A percentile compares a stretch with the other conserved stretches of the same genome.
Conservation (phyloP, 2,329 filamentous ascomycete genomes). For the Penicillium glabrum region DNA sequence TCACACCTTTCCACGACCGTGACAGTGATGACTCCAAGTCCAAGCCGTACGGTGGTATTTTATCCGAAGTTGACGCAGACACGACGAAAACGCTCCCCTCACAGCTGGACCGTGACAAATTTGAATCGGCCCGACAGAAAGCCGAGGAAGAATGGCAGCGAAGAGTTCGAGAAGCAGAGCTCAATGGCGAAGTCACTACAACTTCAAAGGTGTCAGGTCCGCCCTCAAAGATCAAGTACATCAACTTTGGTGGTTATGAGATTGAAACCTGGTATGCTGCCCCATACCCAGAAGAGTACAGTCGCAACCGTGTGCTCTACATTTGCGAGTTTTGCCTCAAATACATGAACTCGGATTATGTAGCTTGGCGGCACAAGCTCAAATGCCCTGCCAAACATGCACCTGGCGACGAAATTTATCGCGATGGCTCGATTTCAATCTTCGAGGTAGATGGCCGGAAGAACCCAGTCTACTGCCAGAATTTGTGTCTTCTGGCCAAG, state of each 20-base stretch:
- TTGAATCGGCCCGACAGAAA: constrained; percentile 85
- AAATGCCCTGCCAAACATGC: constrained; percentile 97
- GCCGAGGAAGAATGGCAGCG: constrained; percentile 90
- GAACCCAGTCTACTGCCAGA: constrained; percentile 94
- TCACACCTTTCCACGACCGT: constrained; percentile 85
- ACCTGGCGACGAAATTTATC: constrained; percentile 96
- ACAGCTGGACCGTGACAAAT: constrained; percentile 76
- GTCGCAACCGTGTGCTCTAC: constrained; percentile 91
- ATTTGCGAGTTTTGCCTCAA: constrained; percentile 99
- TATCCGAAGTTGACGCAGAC: constrained; percentile 85
- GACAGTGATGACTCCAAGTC: constrained; percentile 86
- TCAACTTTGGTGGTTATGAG: constrained; percentile 95
- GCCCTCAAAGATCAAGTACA: constrained; percentile 96
- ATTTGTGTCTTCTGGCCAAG: constrained; percentile 89
- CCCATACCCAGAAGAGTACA: constrained; percentile 97
- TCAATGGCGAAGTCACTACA: constrained; percentile 60
- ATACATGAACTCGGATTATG: constrained; percentile 99
- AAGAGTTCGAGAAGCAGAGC: constrained; percentile 62
- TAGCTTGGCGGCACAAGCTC: constrained; percentile 94
- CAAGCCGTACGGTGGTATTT: constrained; percentile 92
- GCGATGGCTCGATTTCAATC: constrained; percentile 89
- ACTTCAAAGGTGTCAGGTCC: constrained; percentile 77
- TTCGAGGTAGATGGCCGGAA: constrained; percentile 96
- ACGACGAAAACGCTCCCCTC: constrained; percentile 84
- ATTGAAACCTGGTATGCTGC: constrained; percentile 99